Conservation (phyloP, 108 stramenopile species). For the Phaeodactylum tricornutum region DNA sequence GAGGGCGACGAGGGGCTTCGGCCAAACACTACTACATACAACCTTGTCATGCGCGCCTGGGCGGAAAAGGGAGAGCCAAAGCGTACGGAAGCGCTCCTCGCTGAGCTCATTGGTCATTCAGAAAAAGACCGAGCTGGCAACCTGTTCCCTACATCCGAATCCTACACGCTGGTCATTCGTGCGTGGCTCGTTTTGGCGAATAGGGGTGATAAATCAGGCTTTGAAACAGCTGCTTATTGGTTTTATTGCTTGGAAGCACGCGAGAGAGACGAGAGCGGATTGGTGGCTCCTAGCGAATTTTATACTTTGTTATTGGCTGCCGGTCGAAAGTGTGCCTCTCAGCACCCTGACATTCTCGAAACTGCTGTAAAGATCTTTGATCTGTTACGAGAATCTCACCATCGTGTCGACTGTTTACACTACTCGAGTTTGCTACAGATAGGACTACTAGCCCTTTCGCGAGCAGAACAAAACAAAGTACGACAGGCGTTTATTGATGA, state of each 20-base stretch:
- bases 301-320: constrained; percentile 33
- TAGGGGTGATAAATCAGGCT: constrained; percentile 22
- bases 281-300: constrained; percentile 40
- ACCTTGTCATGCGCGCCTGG: constrained; percentile 50
- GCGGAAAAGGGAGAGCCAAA: constrained; percentile 26
- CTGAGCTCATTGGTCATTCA: constrained; percentile 44
- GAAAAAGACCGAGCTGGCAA: constrained; percentile 3
- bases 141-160: constrained; percentile 53
- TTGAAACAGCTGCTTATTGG: constrained; percentile 42
- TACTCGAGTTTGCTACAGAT: constrained; percentile 44
- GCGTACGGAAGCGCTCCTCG: constrained; percentile 45
- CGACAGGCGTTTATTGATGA: constrained; percentile 22
- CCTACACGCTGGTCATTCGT: constrained; percentile 55
- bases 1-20: constrained; percentile 13
- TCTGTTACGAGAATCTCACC: constrained; percentile 28
- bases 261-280: constrained; percentile 23
- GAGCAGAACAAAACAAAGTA: constrained; percentile 16
- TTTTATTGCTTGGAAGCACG: constrained; percentile 38
- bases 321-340: constrained; percentile 3
- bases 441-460: constrained; percentile 37
- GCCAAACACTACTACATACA: constrained; percentile 49
- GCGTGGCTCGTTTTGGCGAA: constrained; percentile 49
- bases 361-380: constrained; percentile 26
- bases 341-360: constrained; percentile 13
- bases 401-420: constrained; percentile 28